phyloP scores from a whole-genome alignment of 352 stramenopile genomes.

The Bremia lactucae region DNA sequence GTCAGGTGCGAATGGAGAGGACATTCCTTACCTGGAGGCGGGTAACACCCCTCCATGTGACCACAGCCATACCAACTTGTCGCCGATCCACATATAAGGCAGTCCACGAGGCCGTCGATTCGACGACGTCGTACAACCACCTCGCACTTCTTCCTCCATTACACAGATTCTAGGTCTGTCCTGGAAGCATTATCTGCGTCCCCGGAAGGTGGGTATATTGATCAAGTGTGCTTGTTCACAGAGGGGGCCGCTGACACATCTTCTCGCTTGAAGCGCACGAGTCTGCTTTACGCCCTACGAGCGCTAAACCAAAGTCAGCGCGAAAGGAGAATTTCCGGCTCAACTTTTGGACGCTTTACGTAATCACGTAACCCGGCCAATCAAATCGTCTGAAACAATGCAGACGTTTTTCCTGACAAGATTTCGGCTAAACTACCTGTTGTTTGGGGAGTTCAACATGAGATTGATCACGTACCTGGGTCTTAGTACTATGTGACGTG shows the following conservation, averaged over 20 bases:
- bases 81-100: too few species aligned
- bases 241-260: neutral
- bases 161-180: neutral
- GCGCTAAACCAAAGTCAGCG: too few species aligned
- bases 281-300: neutral
- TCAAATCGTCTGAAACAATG: neutral
- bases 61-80: too few species aligned
- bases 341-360: too few species aligned
- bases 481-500: conserved; percentile 4
- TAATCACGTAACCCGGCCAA: neutral
- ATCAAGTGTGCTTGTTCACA: conserved; percentile 7
- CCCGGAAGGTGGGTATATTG: conserved; percentile 2
- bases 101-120: too few species aligned
- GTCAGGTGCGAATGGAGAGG: too few species aligned
- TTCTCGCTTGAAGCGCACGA: neutral
- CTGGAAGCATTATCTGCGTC: conserved; percentile 10
- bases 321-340: too few species aligned
- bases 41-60: too few species aligned
- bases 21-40: neutral
- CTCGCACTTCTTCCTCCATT: neutral
- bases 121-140: too few species aligned
- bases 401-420: conserved; percentile 1
- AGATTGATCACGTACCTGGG: neutral
- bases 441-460: neutral
- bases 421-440: neutral